Conservation (phyloP, 1,139 yeast species). For the Petasospora rhodanensis region DNA sequence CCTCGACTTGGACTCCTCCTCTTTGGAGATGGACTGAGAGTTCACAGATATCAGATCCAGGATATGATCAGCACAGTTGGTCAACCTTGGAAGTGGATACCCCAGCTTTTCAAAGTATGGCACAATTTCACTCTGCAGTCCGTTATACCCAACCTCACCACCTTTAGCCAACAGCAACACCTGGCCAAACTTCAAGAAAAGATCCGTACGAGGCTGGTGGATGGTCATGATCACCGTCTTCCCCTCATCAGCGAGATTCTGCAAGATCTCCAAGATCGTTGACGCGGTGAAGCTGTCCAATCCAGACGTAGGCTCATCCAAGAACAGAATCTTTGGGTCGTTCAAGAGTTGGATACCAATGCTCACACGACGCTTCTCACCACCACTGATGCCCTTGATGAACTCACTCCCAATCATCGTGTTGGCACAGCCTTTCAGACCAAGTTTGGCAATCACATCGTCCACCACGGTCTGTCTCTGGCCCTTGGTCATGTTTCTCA, state of each 20-base stretch:
- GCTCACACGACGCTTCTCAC: slow-evolving; percentile 83
- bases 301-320: slow-evolving; percentile 88
- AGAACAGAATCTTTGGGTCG: slow-evolving; percentile 60
- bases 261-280: slow-evolving; percentile 59
- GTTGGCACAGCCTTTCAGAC: slow-evolving; percentile 73
- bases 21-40: slow-evolving; percentile 32
- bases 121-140: slow-evolving; percentile 39
- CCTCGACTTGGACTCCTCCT: slow-evolving; percentile 33
- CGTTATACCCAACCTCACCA: slow-evolving; percentile 55
- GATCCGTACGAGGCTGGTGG: slow-evolving; percentile 76
- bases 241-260: slow-evolving; percentile 51
- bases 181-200: slow-evolving; percentile 61
- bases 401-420: slow-evolving; percentile 84
- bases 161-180: slow-evolving; percentile 69
- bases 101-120: slow-evolving; percentile 43
- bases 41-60: slow-evolving; percentile 59
- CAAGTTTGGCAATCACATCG: slow-evolving; percentile 58
- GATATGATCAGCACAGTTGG: slow-evolving; percentile 70
- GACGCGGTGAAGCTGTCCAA: slow-evolving; percentile 71
- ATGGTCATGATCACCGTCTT: slow-evolving; percentile 76
- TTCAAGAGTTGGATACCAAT: slow-evolving; percentile 73
- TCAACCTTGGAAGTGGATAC: slow-evolving; percentile 49
- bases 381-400: slow-evolving; percentile 91
- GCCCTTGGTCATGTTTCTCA: slow-evolving; percentile 35
- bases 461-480: slow-evolving; percentile 41